Conservation (phyloP, 768 basidiomycete genomes). For the Kwoniella sp. region DNA sequence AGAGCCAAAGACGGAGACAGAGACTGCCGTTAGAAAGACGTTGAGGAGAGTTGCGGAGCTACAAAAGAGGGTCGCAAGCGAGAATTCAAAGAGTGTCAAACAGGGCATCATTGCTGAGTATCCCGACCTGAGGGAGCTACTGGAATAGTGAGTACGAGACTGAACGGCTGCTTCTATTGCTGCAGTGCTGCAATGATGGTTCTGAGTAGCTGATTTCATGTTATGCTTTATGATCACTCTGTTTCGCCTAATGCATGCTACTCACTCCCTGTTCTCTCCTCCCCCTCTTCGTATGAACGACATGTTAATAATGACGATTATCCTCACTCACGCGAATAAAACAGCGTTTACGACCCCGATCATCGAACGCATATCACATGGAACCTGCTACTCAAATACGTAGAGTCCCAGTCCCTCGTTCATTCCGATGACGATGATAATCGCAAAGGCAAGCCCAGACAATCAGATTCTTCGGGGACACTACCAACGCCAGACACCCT, state of each 20-base stretch:
- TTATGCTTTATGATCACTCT: no score
- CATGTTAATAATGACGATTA: no score
- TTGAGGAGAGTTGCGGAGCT: conserved; percentile 35
- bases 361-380: conserved; percentile 38
- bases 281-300: no score
- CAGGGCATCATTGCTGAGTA: conserved; percentile 42
- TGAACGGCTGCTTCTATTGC: no score
- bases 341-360: conserved; percentile 44
- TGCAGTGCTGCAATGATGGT: no score
- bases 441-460: background rate
- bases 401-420: conserved; percentile 1
- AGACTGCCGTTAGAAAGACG: background rate
- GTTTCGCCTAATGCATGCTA: no score
- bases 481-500: background rate
- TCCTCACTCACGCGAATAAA: no score
- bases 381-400: conserved; percentile 20
- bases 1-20: background rate
- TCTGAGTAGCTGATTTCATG: no score
- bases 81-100: conserved; percentile 42
- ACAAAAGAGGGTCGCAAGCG: conserved; percentile 29
- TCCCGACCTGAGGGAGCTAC: conserved; percentile 41
- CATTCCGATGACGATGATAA: background rate
- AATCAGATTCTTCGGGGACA: no score
- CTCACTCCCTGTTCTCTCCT: no score
- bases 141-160: conserved; percentile 49